Conservation (phyloP, 345 rosid species). For the Sonneratia caseolaris region DNA sequence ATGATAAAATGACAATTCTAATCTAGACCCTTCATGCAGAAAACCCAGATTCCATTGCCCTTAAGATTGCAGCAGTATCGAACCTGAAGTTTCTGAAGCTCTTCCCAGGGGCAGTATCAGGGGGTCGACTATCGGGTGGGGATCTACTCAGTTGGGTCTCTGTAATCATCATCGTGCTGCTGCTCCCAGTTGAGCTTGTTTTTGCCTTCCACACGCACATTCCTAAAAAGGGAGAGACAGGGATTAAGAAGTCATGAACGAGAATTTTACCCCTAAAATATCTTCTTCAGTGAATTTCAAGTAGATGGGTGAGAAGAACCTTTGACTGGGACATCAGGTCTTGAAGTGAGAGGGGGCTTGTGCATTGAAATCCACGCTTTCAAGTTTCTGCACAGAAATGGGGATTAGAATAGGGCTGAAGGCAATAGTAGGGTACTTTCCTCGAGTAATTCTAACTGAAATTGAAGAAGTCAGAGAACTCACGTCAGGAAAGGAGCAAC, state of each 20-base stretch:
- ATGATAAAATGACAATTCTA: background rate
- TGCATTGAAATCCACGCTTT: slow-evolving; percentile 62
- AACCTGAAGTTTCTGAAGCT: slow-evolving; percentile 68
- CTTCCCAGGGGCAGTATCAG: slow-evolving; percentile 44
- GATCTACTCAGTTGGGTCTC: slow-evolving; percentile 45
- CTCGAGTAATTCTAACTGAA: background rate
- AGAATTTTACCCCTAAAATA: background rate
- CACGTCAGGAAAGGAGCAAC: slow-evolving; percentile 87
- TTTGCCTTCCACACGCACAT: slow-evolving; percentile 75
- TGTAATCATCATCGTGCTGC: slow-evolving; percentile 15
- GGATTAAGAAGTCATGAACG: background rate
- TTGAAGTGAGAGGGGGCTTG: slow-evolving; percentile 43
- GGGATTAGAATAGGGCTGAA: background rate
- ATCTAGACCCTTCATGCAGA: background rate
- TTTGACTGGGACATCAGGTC: slow-evolving; percentile 54
- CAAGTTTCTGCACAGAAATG: slow-evolving; percentile 43
- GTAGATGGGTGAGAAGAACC: slow-evolving; percentile 27
- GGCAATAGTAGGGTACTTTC: background rate
- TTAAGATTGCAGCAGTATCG: slow-evolving; percentile 41
- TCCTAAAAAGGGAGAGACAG: slow-evolving; percentile 22
- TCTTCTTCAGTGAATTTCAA: no score
- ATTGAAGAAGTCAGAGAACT: slow-evolving; percentile 17
- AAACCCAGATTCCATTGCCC: slow-evolving; percentile 59
- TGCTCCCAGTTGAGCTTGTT: slow-evolving; percentile 41
- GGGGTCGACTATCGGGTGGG: slow-evolving; percentile 30